Conservation (phyloP, 2,329 filamentous ascomycete species). For the Metarhizium sp. region DNA sequence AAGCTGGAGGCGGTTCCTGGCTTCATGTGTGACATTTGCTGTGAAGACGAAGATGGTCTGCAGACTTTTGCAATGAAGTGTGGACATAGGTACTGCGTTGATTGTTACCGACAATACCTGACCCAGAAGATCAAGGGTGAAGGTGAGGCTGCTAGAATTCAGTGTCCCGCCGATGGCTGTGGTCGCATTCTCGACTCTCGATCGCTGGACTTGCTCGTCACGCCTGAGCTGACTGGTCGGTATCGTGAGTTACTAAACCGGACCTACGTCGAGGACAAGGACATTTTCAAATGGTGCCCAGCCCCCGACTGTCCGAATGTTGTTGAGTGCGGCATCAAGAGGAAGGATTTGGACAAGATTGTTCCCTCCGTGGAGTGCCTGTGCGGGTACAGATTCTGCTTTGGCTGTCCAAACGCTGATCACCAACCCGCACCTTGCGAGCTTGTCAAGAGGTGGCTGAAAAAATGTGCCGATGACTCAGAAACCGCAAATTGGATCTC, state of each 20-base stretch:
- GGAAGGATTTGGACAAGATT: conserved; percentile 72
- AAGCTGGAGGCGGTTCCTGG: conserved; percentile 62
- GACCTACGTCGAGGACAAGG: conserved; percentile 95
- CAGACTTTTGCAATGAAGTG: conserved; percentile 91
- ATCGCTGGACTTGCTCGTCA: conserved; percentile 70
- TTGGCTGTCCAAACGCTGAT: conserved; percentile 81
- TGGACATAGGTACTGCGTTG: conserved; percentile 83
- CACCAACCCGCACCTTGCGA: conserved; percentile 90
- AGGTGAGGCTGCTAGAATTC: conserved; percentile 87
- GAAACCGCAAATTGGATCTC: conserved; percentile 99
- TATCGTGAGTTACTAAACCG: conserved; percentile 83
- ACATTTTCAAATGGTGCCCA: conserved; percentile 93
- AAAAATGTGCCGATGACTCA: conserved; percentile 97
- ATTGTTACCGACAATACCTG: conserved; percentile 88
- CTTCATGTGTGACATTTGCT: conserved; percentile 94
- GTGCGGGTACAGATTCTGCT: conserved; percentile 86
- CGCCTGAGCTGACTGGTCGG: conserved; percentile 44
- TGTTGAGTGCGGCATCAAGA: conserved; percentile 79
- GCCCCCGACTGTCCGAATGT: conserved; percentile 96
- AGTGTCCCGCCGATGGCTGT: conserved; percentile 83
- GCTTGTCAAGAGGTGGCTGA: conserved; percentile 89
- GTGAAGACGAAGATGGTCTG: conserved; percentile 70
- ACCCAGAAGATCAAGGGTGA: conserved; percentile 90
- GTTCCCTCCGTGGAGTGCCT: conserved; percentile 85
- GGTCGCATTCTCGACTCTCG: conserved; percentile 85